Base-by-base conservation (phyloP, 345 rosid genomes). In the Gossypium rotundifolium region DNA sequence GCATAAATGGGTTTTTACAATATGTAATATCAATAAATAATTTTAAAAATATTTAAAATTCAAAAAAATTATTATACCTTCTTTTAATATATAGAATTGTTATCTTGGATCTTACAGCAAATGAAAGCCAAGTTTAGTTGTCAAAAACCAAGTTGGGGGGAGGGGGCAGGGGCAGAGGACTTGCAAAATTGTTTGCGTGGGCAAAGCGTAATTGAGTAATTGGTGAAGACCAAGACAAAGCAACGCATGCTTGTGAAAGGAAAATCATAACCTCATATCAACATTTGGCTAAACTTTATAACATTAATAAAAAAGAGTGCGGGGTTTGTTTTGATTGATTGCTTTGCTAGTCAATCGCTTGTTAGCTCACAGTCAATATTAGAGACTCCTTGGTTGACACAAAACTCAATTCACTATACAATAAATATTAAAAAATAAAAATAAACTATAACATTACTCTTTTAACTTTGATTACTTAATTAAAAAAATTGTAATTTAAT, bases 161-260 rank as follows among this genome's bases (percentile, higher is more conserved):
- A 11, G 22, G 22, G 22, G n/a, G n/a, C n/a, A n/a, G n/a, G 22
- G 1, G 42, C 29, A 46, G 27, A 9, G 11, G 23, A 27, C 48
- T 64, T 64, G 9, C 7, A 17, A 10, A 20, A 65, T 45, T 20
- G 45, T 65, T 65, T 65, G 49, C 40, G 20, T 20, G 42, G 51
- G 62, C 75, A 58, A 42, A 13, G 65, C 64, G 38, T 71, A 54
- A 54, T 54, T 54, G 48, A 48, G 38, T 71, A 54, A 71, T 54
- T 54, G 48, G 62, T 38, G 64, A 51, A 71, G 64, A 71, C 64
- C 49, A 53, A 71, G n/a, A 10, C 22, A 16, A 38, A 33, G 42
- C 2, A 59, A 14, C 66, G 67, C 75, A 59, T 44, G 75, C 57
- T 72, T 58, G 42, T 22, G 22, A 72, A 59, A 12, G 52, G 44